A percentile compares a stretch with the other conserved stretches of the same genome.
Evolutionary conservation across 495 filamentous ascomycete genomes (phyloP).

Genomic region (Penicillium tannophilum): DNA sequence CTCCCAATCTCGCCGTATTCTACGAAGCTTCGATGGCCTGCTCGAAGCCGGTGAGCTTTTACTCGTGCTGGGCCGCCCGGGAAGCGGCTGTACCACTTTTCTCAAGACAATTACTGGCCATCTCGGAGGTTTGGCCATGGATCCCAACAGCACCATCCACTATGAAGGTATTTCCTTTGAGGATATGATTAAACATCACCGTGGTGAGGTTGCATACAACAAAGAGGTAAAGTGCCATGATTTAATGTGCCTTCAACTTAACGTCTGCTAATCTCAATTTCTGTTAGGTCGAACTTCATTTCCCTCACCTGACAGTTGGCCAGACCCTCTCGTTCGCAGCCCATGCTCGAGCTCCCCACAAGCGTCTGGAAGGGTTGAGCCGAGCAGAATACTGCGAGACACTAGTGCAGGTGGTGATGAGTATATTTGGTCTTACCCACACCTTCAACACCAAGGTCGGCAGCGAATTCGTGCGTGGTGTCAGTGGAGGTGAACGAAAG

Average conservation of each 20-base stretch:
- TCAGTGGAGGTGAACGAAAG: slow-evolving; percentile 86
- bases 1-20: slow-evolving; percentile 28
- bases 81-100: slow-evolving; percentile 43
- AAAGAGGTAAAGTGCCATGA: slow-evolving; percentile 36
- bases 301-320: slow-evolving; percentile 64
- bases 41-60: slow-evolving; percentile 40
- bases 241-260: background rate
- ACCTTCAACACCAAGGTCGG: slow-evolving; percentile 52
- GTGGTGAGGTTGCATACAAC: slow-evolving; percentile 65
- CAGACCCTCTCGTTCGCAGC: slow-evolving; percentile 65
- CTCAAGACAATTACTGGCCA: slow-evolving; percentile 41
- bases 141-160: slow-evolving; percentile 39
- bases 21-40: slow-evolving; percentile 38
- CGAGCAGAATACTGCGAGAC: slow-evolving; percentile 43
- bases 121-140: slow-evolving; percentile 38
- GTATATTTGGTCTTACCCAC: slow-evolving; percentile 58
- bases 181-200: slow-evolving; percentile 55
- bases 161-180: slow-evolving; percentile 50
- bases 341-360: slow-evolving; percentile 47
- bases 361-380: slow-evolving; percentile 43
- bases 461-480: slow-evolving; percentile 56
- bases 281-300: slow-evolving; percentile 56
- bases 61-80: slow-evolving; percentile 45
- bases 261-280: background rate
- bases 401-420: slow-evolving; percentile 58